Evolutionary conservation across 176 grass and related monocot species (phyloP).

Genomic region (Triticum monococcum): DNA sequence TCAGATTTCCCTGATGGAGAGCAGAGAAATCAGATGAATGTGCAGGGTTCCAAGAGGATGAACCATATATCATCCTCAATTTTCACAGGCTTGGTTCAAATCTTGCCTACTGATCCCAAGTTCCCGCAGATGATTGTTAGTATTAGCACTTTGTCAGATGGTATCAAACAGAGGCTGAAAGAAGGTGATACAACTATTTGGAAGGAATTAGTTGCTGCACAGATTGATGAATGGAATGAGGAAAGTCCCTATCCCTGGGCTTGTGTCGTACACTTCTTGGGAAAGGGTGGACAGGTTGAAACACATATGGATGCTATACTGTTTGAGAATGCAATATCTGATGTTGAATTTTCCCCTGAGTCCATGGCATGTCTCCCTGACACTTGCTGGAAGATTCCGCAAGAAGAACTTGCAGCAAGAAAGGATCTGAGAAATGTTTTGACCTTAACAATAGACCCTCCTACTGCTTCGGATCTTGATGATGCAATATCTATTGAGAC

Average conservation of each 20-base stretch:
- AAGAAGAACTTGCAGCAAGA: slow-evolving; percentile 66
- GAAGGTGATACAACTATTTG: slow-evolving; percentile 54
- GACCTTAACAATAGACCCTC: slow-evolving; percentile 83
- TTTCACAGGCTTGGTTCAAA: slow-evolving; percentile 33
- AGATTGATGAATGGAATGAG: slow-evolving; percentile 83
- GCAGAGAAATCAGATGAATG: slow-evolving; percentile 39
- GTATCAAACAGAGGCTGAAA: slow-evolving; percentile 53
- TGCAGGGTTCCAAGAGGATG: slow-evolving; percentile 37
- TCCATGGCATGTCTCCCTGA: slow-evolving; percentile 71
- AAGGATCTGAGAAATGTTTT: slow-evolving; percentile 76
- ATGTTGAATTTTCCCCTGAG: slow-evolving; percentile 49
- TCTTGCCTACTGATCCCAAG: slow-evolving; percentile 75
- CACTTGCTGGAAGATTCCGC: slow-evolving; percentile 58
- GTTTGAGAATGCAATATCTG: slow-evolving; percentile 76
- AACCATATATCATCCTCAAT: slow-evolving; percentile 38
- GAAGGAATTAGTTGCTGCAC: slow-evolving; percentile 75
- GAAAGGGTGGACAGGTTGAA: slow-evolving; percentile 69
- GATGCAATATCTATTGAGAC: slow-evolving; percentile 91
- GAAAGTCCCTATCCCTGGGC: slow-evolving; percentile 64
- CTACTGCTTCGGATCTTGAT: slow-evolving; percentile 79
- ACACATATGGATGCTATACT: slow-evolving; percentile 90
- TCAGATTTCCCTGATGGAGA: slow-evolving; percentile 44
- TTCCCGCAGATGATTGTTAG: slow-evolving; percentile 76
- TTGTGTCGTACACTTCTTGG: slow-evolving; percentile 59
- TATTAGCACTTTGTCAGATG: slow-evolving; percentile 54